phyloP scores from a whole-genome alignment of 2,329 filamentous ascomycete genomes.

The Pseudogymnoascus sp. region DNA sequence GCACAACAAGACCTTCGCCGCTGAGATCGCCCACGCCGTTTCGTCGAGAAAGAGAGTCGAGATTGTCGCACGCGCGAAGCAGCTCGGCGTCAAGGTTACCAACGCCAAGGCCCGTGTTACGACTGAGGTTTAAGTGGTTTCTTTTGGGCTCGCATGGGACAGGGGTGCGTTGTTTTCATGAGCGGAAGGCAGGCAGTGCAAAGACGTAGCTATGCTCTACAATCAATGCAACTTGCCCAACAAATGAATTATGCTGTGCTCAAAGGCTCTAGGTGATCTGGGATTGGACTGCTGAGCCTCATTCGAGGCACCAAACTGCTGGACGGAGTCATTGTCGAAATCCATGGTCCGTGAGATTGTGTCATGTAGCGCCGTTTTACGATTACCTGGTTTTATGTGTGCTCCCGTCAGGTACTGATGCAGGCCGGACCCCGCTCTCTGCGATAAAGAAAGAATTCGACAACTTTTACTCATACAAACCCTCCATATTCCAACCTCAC shows the following conservation, averaged over 20 bases:
- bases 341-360: not conserved
- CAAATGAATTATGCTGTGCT: constrained; percentile 5
- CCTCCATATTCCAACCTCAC: not conserved
- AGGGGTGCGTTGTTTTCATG: constrained; percentile 27
- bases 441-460: not conserved
- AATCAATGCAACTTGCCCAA: constrained; percentile 21
- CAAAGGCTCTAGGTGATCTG: not conserved
- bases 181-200: constrained; percentile 23
- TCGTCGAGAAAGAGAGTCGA: constrained; percentile 98
- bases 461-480: not conserved
- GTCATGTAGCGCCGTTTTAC: not conserved
- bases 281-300: not conserved
- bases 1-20: constrained; percentile 99
- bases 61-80: constrained; percentile 94
- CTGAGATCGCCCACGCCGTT: constrained; percentile 97
- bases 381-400: not conserved
- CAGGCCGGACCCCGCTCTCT: not conserved
- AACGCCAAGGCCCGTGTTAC: constrained; percentile 99
- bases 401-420: not conserved
- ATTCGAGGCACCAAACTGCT: not conserved
- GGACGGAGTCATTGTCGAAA: not conserved
- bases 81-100: constrained; percentile 98
- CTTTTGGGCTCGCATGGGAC: constrained; percentile 28
- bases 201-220: constrained; percentile 27
- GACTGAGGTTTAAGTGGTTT: constrained; percentile 65